Base-by-base conservation (phyloP, 73 alveolate species). In the Blepharisma stoltei region DNA sequence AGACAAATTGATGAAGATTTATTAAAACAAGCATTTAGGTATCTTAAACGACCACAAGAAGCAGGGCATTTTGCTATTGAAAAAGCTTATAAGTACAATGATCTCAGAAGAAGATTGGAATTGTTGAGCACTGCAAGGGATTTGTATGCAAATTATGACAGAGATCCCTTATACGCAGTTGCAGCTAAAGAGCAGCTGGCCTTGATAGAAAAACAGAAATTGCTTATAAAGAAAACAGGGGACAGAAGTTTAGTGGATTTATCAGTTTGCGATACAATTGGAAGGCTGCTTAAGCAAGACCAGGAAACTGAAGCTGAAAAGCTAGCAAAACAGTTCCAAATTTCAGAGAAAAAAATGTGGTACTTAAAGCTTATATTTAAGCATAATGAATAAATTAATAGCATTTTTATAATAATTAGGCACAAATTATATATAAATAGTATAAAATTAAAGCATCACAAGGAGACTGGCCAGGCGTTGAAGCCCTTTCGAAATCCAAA, bases 141-240 rank as follows among this genome's bases (percentile, higher is more conserved):
- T 60, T 60, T 60, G 20, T 60, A 60, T 37, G 0, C 18, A 27
- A 25, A 60, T 11, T 20, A 60, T 37, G 49, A 60, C n/a, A 25
- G 20, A 37, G 76, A 60, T 60, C 76, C 52, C 5, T 37, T 60
- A 25, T 60, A 60, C 4, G 76, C 37, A 60, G 76, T 27, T 60
- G 52, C 52, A 14, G 21, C 76, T 25, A 25, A 60, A 60, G 76
- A 60, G 3, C 49, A 60, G 14, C 14, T 60, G 37, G 52, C 41
- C 20, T 60, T 60, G 52, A 20, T 60, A 11, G 21, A 11, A 11
- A n/a, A 60, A 60, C 76, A 60, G 52, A 60, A 37, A 60, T 21
- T n/a, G 4, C 23, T 52, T 14, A 52, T 52, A 52, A 52, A 52
- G 23, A 20, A 52, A 52, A 52, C 66, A 14, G 27, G 23, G 66